Evolutionary conservation across 805 yeast genomes (phyloP), one percentile per base, ranked within the genome.

Genomic region (Yarrowia sp.): DNA sequence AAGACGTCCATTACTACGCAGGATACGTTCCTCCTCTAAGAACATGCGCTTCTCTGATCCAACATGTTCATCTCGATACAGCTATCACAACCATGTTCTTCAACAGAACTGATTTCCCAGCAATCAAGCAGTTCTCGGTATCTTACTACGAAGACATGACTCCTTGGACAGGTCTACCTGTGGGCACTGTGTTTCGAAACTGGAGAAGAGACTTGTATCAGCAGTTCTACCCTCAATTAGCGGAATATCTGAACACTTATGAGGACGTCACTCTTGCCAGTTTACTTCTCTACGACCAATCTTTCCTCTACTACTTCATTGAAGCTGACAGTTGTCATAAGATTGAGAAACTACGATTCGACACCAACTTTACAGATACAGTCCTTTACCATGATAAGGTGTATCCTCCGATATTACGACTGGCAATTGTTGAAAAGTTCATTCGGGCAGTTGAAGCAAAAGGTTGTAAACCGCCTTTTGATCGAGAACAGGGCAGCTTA

Each of bases 11-110:
- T 14, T 55, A 39, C 46, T 55, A 39, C 20, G 38, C 46, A 8
- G 61, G 46, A 15, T 55, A 55, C 34, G 61, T 55, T n/a, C 61
- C 61, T 2, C 46, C 61, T 24, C 20, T 55, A 2, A n/a, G 20
- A 12, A 39, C 46, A 1, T 55, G 61, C 39, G 61, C 61, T 10
- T n/a, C 20, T 24, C 15, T 55, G 34, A 55, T 55, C 46, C 42
- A 55, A 30, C 61, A 55, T 40, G 61, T 55, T 5, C 46, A 39
- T 24, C 38, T 55, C 46, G 61, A 55, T 36, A 24, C 46, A 7
- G 61, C 61, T 6, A 39, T 55, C 10, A 39, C 61, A 13, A 55
- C 61, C n/a, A 55, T 55, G 61, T 55, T 55, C 36, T 55, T 55
- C 30, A 24, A 55, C 46, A 36, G 61, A 10, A n/a, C 7, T 0